Conservation (phyloP, 768 basidiomycete species). For the Glaciozyma martinii region DNA sequence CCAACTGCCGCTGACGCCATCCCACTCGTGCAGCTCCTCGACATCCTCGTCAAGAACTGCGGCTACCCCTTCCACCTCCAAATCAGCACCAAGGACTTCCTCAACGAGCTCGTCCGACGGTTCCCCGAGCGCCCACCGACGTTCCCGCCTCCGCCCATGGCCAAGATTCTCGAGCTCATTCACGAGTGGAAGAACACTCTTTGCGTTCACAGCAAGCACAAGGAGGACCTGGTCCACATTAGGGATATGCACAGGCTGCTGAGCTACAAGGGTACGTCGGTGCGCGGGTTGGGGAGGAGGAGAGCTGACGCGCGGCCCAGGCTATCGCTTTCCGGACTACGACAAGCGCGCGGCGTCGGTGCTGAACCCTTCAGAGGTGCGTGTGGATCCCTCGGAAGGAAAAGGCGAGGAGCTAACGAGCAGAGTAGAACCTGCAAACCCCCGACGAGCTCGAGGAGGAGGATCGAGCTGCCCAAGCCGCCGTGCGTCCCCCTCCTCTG, state of each 20-base stretch:
- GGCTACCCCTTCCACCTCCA: conserved; percentile 97
- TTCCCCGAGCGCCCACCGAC: conserved; percentile 97
- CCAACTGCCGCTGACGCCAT: neutral
- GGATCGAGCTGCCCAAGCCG: conserved; percentile 86
- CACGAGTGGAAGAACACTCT: conserved; percentile 91
- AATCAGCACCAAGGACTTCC: conserved; percentile 91
- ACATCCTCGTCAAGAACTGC: conserved; percentile 86
- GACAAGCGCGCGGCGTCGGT: conserved; percentile 40
- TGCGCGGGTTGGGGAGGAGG: neutral
- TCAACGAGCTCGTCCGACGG: conserved; percentile 93
- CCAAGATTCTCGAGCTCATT: conserved; percentile 82
- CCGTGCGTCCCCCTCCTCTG: conserved; percentile 41
- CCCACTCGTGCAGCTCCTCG: conserved; percentile 49
- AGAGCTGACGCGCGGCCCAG: conserved; percentile 23
- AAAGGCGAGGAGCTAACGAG: neutral
- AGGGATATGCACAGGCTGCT: conserved; percentile 93
- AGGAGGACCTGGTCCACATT: conserved; percentile 92
- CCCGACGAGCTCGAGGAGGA: conserved; percentile 94
- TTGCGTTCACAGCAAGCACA: conserved; percentile 78
- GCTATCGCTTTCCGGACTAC: conserved; percentile 45
- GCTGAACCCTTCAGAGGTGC: conserved; percentile 42
- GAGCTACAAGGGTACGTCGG: conserved; percentile 74
- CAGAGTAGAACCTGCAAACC: conserved; percentile 69
- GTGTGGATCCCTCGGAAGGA: neutral
- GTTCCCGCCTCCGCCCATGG: conserved; percentile 90